Conservation (phyloP, 2,329 filamentous ascomycete genomes). For the Pyrenochaeta sp. region DNA sequence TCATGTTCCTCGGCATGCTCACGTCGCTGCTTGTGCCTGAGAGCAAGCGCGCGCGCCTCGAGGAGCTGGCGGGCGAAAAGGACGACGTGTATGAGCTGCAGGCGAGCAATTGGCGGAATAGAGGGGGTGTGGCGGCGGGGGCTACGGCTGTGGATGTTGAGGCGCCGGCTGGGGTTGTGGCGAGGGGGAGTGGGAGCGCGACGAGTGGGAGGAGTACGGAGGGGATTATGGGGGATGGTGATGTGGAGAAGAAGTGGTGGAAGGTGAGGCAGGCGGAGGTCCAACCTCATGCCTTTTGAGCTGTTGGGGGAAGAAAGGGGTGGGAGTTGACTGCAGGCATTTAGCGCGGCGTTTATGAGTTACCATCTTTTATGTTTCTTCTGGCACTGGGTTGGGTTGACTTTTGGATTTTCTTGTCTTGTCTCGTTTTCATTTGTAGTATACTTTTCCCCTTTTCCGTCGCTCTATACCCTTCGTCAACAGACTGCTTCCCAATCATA, state of each 20-base stretch:
- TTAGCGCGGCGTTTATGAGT: constrained; percentile 3
- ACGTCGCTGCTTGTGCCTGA: constrained; percentile 78
- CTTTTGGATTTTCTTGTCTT: background rate
- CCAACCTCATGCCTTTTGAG: constrained; percentile 13
- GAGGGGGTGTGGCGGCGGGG: constrained; percentile 10
- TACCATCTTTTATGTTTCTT: background rate
- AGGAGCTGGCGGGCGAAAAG: constrained; percentile 72
- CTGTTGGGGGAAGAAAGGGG: background rate
- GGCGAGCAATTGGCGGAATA: constrained; percentile 53
- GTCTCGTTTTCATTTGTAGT: background rate
- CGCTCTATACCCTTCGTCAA: constrained; percentile 12
- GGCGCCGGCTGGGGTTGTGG: constrained; percentile 5
- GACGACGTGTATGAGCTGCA: constrained; percentile 55
- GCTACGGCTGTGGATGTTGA: background rate
- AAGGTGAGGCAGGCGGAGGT: constrained; percentile 18
- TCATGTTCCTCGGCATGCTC: constrained; percentile 77
- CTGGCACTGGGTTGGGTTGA: too few species aligned
- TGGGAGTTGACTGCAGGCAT: background rate
- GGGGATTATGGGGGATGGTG: constrained; percentile 10
- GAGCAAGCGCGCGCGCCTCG: constrained; percentile 76
- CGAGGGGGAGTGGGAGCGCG: constrained; percentile 19
- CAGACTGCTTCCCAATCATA: background rate
- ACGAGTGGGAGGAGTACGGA: constrained; percentile 17
- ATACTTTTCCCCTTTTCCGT: background rate
- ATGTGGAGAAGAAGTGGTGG: constrained; percentile 32